Evolutionary conservation across 176 grass and related monocot species (phyloP).

Genomic region (Stipa capillata): DNA sequence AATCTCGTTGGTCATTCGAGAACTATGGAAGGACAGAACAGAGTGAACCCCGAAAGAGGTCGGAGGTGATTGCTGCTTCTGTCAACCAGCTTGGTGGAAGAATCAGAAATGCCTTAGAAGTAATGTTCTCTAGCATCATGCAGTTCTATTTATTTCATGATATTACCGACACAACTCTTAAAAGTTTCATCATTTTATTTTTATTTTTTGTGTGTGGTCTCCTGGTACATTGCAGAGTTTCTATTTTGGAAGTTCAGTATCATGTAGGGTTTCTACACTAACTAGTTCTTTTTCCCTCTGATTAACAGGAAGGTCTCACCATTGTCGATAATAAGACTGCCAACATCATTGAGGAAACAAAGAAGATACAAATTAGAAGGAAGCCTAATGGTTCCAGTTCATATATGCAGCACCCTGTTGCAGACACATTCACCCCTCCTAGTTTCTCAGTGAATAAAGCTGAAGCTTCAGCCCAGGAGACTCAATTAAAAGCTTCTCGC

Average conservation of each 20-base stretch:
- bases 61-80: slow-evolving; percentile 77
- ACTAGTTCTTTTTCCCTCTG: neutral
- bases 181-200: neutral
- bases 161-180: neutral
- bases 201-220: neutral
- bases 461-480: slow-evolving; percentile 9
- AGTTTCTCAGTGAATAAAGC: slow-evolving; percentile 10
- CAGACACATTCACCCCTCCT: slow-evolving; percentile 1
- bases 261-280: neutral
- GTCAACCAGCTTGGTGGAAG: slow-evolving; percentile 86
- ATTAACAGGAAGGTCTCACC: slow-evolving; percentile 41
- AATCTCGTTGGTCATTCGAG: slow-evolving; percentile 12
- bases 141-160: neutral
- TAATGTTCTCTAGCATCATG: slow-evolving; percentile 13
- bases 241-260: neutral
- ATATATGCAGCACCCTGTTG: neutral
- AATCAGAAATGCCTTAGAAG: slow-evolving; percentile 82
- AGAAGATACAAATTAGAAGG: slow-evolving; percentile 62
- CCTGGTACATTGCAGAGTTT: neutral
- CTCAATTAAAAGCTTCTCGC: slow-evolving; percentile 59
- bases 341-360: slow-evolving; percentile 55
- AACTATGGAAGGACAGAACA: neutral
- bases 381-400: slow-evolving; percentile 22
- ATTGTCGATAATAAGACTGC: slow-evolving; percentile 49
- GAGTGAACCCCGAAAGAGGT: slow-evolving; percentile 31